Conservation (phyloP, 2,329 filamentous ascomycete species). For the Thielaviopsis cerberus region DNA sequence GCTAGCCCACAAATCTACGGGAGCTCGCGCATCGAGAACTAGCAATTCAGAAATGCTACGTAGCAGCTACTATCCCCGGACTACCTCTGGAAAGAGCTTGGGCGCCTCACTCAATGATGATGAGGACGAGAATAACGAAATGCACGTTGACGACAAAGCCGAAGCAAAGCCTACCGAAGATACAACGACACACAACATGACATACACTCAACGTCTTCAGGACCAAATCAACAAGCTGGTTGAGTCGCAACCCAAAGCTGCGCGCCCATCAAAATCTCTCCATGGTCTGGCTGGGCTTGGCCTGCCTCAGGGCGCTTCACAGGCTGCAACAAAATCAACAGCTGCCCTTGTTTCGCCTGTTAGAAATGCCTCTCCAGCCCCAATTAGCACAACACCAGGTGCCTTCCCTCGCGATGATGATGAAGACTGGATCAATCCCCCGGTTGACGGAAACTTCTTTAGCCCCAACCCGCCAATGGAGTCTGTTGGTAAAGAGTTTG, state of each 20-base stretch:
- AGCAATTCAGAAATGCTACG: conserved; percentile 61
- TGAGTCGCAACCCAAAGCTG: conserved; percentile 32
- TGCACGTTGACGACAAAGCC: conserved; percentile 32
- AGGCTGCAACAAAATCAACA: conserved; percentile 18
- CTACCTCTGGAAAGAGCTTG: conserved; percentile 56
- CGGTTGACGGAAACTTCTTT: conserved; percentile 14
- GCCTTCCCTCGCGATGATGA: conserved; percentile 36
- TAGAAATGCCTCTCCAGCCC: conserved; percentile 16
- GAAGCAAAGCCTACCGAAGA: conserved; percentile 24
- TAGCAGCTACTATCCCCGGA: conserved; percentile 54
- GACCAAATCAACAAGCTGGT: conserved; percentile 70
- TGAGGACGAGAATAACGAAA: conserved; percentile 24
- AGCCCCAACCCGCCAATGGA: conserved; percentile 4
- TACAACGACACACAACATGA: conserved; percentile 47
- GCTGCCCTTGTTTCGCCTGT: conserved; percentile 14
- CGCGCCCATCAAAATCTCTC: conserved; percentile 30
- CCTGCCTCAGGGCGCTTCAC: background rate
- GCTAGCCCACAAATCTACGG: conserved; percentile 69
- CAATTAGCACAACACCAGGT: conserved; percentile 30
- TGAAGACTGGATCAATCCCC: conserved; percentile 46
- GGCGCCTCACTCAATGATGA: conserved; percentile 30
- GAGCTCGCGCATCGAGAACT: conserved; percentile 50
- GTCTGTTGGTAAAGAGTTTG: conserved; percentile 17
- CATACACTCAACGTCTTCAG: conserved; percentile 81
- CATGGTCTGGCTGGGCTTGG: conserved; percentile 18